phyloP scores from a whole-genome alignment of 176 grass and related monocot genomes.

The Rhynchospora tenuis region DNA sequence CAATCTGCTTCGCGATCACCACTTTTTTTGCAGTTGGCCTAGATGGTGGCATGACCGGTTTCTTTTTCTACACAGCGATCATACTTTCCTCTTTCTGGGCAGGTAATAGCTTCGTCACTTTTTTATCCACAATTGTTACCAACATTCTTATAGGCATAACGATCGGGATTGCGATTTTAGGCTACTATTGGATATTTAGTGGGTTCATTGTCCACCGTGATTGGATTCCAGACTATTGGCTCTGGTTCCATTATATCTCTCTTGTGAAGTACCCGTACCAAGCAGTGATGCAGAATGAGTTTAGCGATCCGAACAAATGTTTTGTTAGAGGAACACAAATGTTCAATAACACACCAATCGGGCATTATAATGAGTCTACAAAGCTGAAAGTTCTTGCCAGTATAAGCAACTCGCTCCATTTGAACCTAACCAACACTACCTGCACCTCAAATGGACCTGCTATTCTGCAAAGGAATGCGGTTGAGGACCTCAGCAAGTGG shows the following conservation, averaged over 20 bases:
- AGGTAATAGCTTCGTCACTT: conserved; percentile 68
- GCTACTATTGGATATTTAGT: no score
- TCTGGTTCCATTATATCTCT: no score
- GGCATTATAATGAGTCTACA: not conserved
- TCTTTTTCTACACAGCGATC: conserved; percentile 83
- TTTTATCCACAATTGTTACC: conserved; percentile 63
- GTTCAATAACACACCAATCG: no score
- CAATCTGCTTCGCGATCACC: conserved; percentile 64
- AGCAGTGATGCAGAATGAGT: no score
- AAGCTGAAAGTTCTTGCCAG: conserved; percentile 29
- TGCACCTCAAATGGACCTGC: conserved; percentile 47
- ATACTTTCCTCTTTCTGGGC: conserved; percentile 80
- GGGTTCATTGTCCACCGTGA: no score
- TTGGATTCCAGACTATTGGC: no score
- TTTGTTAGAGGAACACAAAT: no score
- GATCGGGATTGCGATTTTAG: no score
- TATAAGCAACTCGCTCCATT: conserved; percentile 35
- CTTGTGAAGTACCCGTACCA: no score
- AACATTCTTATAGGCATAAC: conserved; percentile 32
- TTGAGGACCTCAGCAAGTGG: conserved; percentile 51
- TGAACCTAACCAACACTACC: conserved; percentile 38
- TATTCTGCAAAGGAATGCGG: conserved; percentile 37
- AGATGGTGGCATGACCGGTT: conserved; percentile 41
- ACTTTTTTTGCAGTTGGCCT: conserved; percentile 84
- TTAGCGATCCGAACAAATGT: no score